Evolutionary conservation across 1,284 basidiomycete species (phyloP).

Genomic region (Polyporus tsugae): DNA sequence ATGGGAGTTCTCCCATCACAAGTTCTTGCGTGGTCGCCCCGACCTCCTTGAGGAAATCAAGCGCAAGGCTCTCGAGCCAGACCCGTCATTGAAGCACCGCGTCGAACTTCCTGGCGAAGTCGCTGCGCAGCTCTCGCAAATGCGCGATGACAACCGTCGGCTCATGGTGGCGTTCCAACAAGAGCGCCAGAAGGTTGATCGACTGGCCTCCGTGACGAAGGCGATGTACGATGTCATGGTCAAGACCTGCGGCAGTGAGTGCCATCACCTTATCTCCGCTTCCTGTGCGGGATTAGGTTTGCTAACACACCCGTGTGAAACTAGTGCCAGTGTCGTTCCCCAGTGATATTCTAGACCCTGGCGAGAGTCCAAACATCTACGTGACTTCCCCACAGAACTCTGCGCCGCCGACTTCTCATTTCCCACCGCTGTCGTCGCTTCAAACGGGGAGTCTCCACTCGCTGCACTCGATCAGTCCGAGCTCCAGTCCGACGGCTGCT

Average conservation of each 20-base stretch:
- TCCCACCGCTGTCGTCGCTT: constrained; percentile 39
- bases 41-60: constrained; percentile 89
- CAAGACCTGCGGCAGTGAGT: constrained; percentile 59
- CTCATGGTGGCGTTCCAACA: constrained; percentile 58
- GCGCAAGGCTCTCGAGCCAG: constrained; percentile 82
- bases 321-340: constrained; percentile 70
- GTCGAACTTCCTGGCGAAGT: constrained; percentile 84
- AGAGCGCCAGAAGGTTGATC: constrained; percentile 57
- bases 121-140: constrained; percentile 68
- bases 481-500: constrained; percentile 68
- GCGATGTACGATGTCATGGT: constrained; percentile 66
- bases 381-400: constrained; percentile 68
- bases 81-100: constrained; percentile 69
- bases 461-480: constrained; percentile 58
- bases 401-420: constrained; percentile 42
- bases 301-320: constrained; percentile 3
- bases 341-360: constrained; percentile 61
- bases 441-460: constrained; percentile 43
- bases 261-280: neutral
- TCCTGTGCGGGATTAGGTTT: constrained; percentile 1
- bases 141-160: constrained; percentile 73
- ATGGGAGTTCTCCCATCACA: constrained; percentile 91
- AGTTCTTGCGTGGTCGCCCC: constrained; percentile 83
- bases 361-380: constrained; percentile 70
- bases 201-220: constrained; percentile 48